Evolutionary conservation across 768 basidiomycete species (phyloP).

Genomic region (Amanita phalloides): DNA sequence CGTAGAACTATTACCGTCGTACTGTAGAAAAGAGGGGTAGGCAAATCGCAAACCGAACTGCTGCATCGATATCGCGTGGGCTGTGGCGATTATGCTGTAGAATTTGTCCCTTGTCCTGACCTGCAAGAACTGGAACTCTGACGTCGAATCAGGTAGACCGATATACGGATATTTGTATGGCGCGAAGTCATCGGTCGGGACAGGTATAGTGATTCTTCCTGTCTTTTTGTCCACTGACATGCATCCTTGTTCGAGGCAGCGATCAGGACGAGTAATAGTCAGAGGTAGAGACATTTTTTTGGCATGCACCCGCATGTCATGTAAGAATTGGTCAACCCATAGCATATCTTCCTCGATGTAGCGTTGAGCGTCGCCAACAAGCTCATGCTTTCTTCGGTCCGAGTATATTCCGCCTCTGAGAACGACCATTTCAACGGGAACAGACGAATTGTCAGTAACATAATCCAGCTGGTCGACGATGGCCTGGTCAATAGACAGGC

Average conservation of each 20-base stretch:
- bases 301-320: slow-evolving; percentile 2
- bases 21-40: slow-evolving; percentile 4
- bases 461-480: slow-evolving; percentile 5
- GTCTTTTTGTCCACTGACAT: slow-evolving; percentile 2
- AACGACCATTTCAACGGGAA: background rate
- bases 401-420: slow-evolving; percentile 15
- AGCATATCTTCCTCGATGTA: slow-evolving; percentile 8
- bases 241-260: slow-evolving; percentile 5
- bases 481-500: background rate
- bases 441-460: slow-evolving; percentile 1
- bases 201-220: slow-evolving; percentile 5
- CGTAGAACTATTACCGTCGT: background rate
- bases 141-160: background rate
- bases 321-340: slow-evolving; percentile 2
- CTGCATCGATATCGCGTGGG: slow-evolving; percentile 3
- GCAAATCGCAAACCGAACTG: slow-evolving; percentile 4
- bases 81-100: slow-evolving; percentile 3
- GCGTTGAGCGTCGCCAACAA: slow-evolving; percentile 22
- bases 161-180: background rate
- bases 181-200: slow-evolving; percentile 1
- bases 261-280: slow-evolving; percentile 2
- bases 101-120: background rate
- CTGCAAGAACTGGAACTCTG: background rate
- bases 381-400: slow-evolving; percentile 14
- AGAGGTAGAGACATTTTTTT: slow-evolving; percentile 3